Percentiles rank a stretch among this genome's conserved stretches.
Evolutionary conservation across 164 flowering plant genomes (phyloP).

Genomic region (Vitis cinerea): DNA sequence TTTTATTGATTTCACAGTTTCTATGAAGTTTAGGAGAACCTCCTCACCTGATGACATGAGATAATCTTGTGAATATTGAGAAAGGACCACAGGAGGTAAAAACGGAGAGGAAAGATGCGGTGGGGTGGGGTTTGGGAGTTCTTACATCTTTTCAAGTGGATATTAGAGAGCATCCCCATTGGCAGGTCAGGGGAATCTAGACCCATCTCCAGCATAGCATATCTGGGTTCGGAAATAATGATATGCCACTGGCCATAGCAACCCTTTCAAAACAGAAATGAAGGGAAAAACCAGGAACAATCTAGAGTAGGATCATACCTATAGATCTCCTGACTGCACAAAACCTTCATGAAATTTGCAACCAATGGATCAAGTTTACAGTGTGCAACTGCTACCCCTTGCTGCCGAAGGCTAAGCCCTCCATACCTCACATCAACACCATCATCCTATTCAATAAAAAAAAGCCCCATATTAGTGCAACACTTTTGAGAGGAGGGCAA

Average conservation of each 20-base stretch:
- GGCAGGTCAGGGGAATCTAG: slow-evolving; percentile 68
- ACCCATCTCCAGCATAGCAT: slow-evolving; percentile 84
- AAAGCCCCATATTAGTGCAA: background rate
- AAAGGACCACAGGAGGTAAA: background rate
- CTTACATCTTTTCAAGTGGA: slow-evolving; percentile 70
- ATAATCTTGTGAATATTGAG: background rate
- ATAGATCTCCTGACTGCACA: slow-evolving; percentile 80
- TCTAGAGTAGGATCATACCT: slow-evolving; percentile 23
- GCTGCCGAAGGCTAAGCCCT: slow-evolving; percentile 70
- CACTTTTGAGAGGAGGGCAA: too few relatives aligned
- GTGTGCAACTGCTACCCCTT: slow-evolving; percentile 67
- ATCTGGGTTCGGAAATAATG: slow-evolving; percentile 29
- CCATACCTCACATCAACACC: slow-evolving; percentile 78
- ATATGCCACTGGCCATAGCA: too few relatives aligned
- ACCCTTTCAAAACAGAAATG: background rate
- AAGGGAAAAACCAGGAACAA: background rate
- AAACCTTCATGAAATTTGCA: slow-evolving; percentile 68
- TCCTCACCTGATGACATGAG: slow-evolving; percentile 56
- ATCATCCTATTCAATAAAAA: slow-evolving; percentile 48
- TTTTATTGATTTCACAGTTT: slow-evolving; percentile 33
- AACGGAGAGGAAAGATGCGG: background rate
- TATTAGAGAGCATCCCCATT: slow-evolving; percentile 60
- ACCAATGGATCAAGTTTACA: slow-evolving; percentile 66
- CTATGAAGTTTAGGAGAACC: slow-evolving; percentile 41
- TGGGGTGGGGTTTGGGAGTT: too few relatives aligned